Percentiles rank a stretch among this genome's conserved stretches.
Conservation (phyloP, 371 early-diverging fungal species). For the Coemansia sp. region DNA sequence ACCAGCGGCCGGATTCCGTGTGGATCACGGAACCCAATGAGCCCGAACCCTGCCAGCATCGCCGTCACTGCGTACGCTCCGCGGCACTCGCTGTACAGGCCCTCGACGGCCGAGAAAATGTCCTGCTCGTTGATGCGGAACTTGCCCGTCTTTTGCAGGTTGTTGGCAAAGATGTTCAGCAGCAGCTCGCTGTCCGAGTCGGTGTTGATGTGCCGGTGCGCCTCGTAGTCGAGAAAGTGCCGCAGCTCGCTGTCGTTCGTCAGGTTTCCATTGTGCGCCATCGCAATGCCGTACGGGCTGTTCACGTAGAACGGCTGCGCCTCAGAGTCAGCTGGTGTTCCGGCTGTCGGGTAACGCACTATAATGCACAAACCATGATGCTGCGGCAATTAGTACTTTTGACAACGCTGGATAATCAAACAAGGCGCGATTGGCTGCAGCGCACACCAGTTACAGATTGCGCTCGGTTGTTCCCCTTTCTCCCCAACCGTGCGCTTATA, state of each 20-base stretch:
- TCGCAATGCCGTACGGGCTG: conserved; percentile 94
- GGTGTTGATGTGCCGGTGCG: conserved; percentile 98
- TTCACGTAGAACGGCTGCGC: conserved; percentile 99
- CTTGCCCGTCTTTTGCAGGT: conserved; percentile 91
- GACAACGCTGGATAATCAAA: neutral
- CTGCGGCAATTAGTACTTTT: neutral
- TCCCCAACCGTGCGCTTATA: too few species aligned
- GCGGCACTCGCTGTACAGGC: conserved; percentile 73
- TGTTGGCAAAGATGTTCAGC: conserved; percentile 92
- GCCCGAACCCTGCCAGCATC: conserved; percentile 93
- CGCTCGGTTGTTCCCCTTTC: too few species aligned
- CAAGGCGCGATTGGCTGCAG: neutral
- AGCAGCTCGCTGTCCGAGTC: conserved; percentile 96
- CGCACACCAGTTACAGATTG: neutral
- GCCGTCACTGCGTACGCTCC: conserved; percentile 94
- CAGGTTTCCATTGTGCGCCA: conserved; percentile 97
- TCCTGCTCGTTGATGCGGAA: conserved; percentile 94
- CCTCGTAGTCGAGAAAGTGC: conserved; percentile 82
- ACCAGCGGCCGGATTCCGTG: conserved; percentile 94
- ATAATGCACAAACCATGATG: neutral
- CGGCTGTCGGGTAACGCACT: conserved; percentile 97
- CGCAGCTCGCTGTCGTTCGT: conserved; percentile 88
- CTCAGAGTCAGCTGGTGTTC: conserved; percentile 88
- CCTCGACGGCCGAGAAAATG: conserved; percentile 87
- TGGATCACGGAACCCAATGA: conserved; percentile 91